Evolutionary conservation across 257 asterid genomes (phyloP), one percentile per base, ranked within the genome.

Genomic region (Solanum arcanum): DNA sequence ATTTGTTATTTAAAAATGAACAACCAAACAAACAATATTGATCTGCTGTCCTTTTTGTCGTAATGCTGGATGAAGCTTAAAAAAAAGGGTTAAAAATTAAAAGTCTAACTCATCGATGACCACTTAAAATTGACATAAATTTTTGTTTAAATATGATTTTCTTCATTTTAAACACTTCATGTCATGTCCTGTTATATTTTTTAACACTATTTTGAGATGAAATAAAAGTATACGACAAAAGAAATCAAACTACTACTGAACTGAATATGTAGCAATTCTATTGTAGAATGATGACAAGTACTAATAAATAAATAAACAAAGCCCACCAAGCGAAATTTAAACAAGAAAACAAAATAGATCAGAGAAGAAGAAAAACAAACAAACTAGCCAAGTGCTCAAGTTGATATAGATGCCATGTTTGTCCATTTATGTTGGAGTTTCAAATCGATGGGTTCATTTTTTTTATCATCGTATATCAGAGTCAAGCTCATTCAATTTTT

Each of bases 211-310:
- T 20, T 80, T 80, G 16, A n/a, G 15, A 46, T 78, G 41, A n/a
- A 64, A n/a, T 64, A 12, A 25, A 27, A 78, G 68, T 49, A 81
- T 81, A 47, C 11, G 46, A 80, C 85, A 49, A 80, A 25, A 29
- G 44, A 80, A 80, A 80, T 49, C 46, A 80, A 49, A 29, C 20
- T 49, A 80, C 29, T 39, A 49, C 44, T 80, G 69, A 47, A 69
- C 66, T 49, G 66, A 80, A 47, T 80, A 49, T 47, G 16, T 27
- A 80, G 27, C 15, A 46, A 80, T 80, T 80, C 84, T 47, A 80
- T 47, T 47, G 69, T 52, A 29, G n/a, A 80, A 80, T 47, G 29
- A 80, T 47, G 68, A 80, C 85, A 78, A 25, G 69, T 80, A 80
- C 14, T 47, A 47, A 47, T 29, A 80, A 80, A 80, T 20, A 47